Evolutionary conservation across 352 stramenopile genomes (phyloP), one percentile per base, ranked within the genome.

Genomic region (Phytophthora pinifolia): DNA sequence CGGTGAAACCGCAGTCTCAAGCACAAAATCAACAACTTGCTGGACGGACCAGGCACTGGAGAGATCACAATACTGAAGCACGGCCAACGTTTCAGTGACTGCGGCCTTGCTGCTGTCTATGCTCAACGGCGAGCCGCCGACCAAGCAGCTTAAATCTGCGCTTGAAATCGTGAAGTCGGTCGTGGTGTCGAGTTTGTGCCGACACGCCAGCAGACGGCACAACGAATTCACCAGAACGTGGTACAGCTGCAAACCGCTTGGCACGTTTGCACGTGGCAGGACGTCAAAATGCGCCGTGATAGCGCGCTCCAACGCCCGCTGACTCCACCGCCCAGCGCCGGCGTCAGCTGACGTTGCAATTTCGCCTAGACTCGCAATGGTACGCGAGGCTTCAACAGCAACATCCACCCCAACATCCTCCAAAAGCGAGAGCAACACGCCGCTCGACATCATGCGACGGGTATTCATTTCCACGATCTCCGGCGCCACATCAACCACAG

Each of bases 401-500:
- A 90, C 77, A 46, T 78, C 41, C 1, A 60, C 39, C 4, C 67
- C 47, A 1, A 65, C 42, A 41, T 90, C 80, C 34, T 90, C 80
- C 27, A 90, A 54, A 9, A 90, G 64, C 8, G 79, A 79, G 8
- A 90, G 51, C 37, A 88, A 25, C 1, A 72, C 62, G 3, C 80
- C 80, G 25, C 76, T 90, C 4, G 80, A 76, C 57, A 88, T 74
- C 80, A 90, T 87, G 4, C 63, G 60, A 3, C 70, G 46, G 6
- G 62, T 85, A 12, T 76, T 72, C 37, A 72, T 65, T 9, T 69
- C 67, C 25, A 73, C 53, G 17, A 72, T 47, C 6, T 59, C 54
- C 9, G 72, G 30, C 3, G 70, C 58, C 58, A 73, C 62, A 20
- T 60, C 68, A 38, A 70, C 73, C n/a, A 70, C 18, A 6, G 67